Evolutionary conservation across 345 rosid genomes (phyloP).

Genomic region (Crucihimalaya himalaica): DNA sequence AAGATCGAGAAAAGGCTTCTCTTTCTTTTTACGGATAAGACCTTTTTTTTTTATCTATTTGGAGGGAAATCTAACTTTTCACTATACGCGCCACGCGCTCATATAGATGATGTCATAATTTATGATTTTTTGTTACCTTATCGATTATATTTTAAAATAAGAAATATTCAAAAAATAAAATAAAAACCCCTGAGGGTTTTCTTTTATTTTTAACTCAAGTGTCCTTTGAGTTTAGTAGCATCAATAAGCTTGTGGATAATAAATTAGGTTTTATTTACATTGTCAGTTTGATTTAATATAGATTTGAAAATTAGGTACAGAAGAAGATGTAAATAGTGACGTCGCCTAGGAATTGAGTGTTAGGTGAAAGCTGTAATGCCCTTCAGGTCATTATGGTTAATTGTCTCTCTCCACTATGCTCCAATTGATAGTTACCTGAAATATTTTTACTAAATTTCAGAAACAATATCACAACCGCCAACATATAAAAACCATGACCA

Average conservation of each 20-base stretch:
- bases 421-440: conserved; percentile 11
- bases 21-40: conserved; percentile 37
- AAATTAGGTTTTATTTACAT: neutral
- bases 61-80: conserved; percentile 32
- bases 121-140: neutral
- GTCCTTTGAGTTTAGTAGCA: neutral
- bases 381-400: conserved; percentile 22
- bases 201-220: neutral
- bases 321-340: conserved; percentile 10
- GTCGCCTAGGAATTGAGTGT: conserved; percentile 22
- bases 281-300: neutral
- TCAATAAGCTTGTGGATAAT: neutral
- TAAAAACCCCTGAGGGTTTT: neutral
- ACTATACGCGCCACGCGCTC: conserved; percentile 17
- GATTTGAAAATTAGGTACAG: conserved; percentile 24
- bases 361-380: conserved; percentile 28
- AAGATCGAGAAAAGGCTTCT: conserved; percentile 7
- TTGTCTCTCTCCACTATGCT: conserved; percentile 23
- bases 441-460: conserved; percentile 14
- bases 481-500: too few species aligned
- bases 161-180: neutral
- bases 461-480: too few species aligned
- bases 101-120: neutral
- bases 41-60: conserved; percentile 2
- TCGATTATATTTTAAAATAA: neutral